Base-by-base conservation (phyloP, 345 rosid species). In the Anastatica hierochuntica region DNA sequence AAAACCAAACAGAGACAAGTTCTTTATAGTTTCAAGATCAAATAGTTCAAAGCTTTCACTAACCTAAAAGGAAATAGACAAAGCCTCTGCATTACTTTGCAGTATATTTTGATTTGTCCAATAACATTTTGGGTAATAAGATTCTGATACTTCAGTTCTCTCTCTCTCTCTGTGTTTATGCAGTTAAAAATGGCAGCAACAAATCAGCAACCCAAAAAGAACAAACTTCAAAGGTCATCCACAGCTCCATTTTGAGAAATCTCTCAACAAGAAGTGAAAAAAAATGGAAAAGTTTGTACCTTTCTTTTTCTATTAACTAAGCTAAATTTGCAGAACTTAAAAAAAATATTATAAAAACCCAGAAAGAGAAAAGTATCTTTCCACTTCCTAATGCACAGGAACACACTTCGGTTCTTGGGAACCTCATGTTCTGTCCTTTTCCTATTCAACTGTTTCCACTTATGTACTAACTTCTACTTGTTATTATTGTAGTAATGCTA, bases 211-310 rank as follows among this genome's bases (percentile, higher is more conserved):
- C 69, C 67, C 43, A 68, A 58, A 60, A 77, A 66, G 72, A 67
- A 41, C 63, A 56, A 56, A 14, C 81, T 81, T 20, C 70, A 57
- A 12, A 67, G 86, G 52, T 52, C 84, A 43, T 72, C 72, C 47
- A 83, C 85, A 13, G 88, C 95, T 27, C 88, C 88, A 71, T 80
- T 86, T 67, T 86, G 74, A 86, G 74, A 37, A 72, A 44, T 53
- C 62, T 38, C n/a, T n/a, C n/a, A n/a, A 43, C 59, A 51, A 62
- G 37, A n/a, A n/a, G n/a, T n/a, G n/a, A n/a, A n/a, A n/a, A n/a
- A n/a, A n/a, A n/a, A n/a, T n/a, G 47, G 53, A 14, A 58, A 57
- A 29, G 30, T 16, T 41, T 46, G 63, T 49, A 65, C 69, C 49
- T 16, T 27, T 19, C 52, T 1, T 10, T 16, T 47, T 3, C 9